Evolutionary conservation across 176 grass and related monocot genomes (phyloP).

Genomic region (Miscanthus lutarioriparius): DNA sequence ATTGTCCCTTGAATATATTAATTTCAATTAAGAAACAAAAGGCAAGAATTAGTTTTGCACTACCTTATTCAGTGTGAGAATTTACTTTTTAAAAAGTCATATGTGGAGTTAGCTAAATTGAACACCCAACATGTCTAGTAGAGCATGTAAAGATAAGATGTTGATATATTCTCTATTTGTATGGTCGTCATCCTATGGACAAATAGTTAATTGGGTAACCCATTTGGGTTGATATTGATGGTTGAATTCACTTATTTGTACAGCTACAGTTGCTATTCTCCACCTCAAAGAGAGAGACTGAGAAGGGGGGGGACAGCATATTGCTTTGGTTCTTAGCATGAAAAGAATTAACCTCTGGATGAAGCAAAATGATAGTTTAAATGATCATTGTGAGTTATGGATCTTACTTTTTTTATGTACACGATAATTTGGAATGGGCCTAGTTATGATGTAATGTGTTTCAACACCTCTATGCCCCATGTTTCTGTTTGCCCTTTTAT

Average conservation of each 20-base stretch:
- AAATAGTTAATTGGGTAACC: not conserved
- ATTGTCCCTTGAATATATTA: no score
- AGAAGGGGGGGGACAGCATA: not conserved
- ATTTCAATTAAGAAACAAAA: not conserved
- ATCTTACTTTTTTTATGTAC: slow-evolving; percentile 15
- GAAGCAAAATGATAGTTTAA: not conserved
- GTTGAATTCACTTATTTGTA: slow-evolving; percentile 8
- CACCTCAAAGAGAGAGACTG: not conserved
- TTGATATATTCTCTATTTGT: slow-evolving; percentile 18
- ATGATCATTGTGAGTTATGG: not conserved
- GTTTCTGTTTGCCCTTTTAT: slow-evolving; percentile 24
- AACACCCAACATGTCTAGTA: not conserved
- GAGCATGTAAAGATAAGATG: not conserved
- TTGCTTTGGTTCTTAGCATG: slow-evolving; percentile 18
- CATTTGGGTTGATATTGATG: slow-evolving; percentile 27
- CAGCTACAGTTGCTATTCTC: not conserved
- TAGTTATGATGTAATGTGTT: slow-evolving; percentile 21
- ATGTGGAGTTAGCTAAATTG: not conserved
- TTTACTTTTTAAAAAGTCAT: slow-evolving; percentile 6
- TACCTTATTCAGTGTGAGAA: not conserved
- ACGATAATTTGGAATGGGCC: not conserved
- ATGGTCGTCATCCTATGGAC: not conserved
- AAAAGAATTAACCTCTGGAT: slow-evolving; percentile 19
- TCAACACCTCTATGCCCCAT: not conserved
- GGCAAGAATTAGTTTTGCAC: not conserved